Evolutionary conservation across 345 rosid genomes (phyloP), one percentile per base, ranked within the genome.

Genomic region (Citrus cavaleriei): DNA sequence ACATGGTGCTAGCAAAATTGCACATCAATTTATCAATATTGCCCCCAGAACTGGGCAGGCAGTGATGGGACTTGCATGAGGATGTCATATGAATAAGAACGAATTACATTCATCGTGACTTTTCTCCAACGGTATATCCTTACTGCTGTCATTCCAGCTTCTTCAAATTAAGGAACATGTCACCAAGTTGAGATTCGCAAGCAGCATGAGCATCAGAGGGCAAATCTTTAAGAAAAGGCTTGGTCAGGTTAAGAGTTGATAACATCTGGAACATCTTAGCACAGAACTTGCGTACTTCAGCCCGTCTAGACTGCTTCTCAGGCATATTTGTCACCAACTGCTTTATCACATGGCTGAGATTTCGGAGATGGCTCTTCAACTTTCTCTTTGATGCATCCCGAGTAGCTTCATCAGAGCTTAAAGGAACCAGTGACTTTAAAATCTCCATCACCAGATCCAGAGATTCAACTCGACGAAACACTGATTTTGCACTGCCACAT

Each of bases 361-460:
- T 86, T 84, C 60, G 80, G 49, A 90, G 65, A 80, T 88, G 88
- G 38, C 34, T 81, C 83, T 89, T 91, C 85, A 96, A 79, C 32
- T 75, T 60, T 79, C 88, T 86, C 87, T 83, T 91, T 9, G 94
- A 85, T n/a, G 82, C 84, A 81, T 80, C 89, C 68, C 24, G 84
- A 58, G 71, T 81, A 34, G 62, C 76, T 73, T 88, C 89, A 65
- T 81, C 83, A 3, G 81, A 25, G 63, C 71, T 83, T 69, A 85
- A 68, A 54, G 89, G 85, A 84, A 85, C 83, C 83, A 83, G 34
- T 22, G 89, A 86, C 80, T 86, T 92, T 76, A 94, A 73, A 58
- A 92, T 88, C 78, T 93, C 98, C 55, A 85, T 78, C 73, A 94
- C 89, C 82, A 93, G 58, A 73, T 92, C 98, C 68, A 94, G 97